phyloP scores from a whole-genome alignment of 495 filamentous ascomycete genomes.

The Hypoxylon fragiforme region DNA sequence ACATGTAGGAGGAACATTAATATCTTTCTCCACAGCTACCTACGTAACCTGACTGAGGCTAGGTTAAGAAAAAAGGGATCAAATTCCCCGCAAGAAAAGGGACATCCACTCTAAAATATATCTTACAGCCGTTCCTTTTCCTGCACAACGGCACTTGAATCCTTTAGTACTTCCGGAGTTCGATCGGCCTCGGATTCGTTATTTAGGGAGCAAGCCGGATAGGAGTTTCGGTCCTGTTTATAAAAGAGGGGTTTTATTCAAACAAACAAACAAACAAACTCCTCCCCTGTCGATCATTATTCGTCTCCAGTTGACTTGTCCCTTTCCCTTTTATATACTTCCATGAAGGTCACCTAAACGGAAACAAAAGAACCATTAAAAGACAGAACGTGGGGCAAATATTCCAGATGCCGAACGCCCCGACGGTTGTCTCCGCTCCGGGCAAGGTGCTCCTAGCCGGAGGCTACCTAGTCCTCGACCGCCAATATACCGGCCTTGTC shows the following conservation, averaged over 20 bases:
- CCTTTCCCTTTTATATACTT: background rate
- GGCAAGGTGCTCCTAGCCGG: constrained; percentile 95
- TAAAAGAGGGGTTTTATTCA: background rate
- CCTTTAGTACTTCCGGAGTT: background rate
- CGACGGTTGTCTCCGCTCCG: constrained; percentile 78
- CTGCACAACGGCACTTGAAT: background rate
- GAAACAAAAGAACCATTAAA: background rate
- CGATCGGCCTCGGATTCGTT: background rate
- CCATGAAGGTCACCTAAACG: background rate
- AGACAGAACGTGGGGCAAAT: constrained; percentile 17
- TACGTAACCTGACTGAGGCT: too few species aligned
- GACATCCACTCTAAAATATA: background rate
- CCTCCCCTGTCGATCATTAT: constrained; percentile 15
- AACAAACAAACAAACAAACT: too few species aligned
- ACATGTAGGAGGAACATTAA: too few species aligned
- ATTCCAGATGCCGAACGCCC: constrained; percentile 31
- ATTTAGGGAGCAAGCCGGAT: too few species aligned
- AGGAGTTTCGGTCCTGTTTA: background rate
- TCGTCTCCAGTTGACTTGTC: constrained; percentile 18
- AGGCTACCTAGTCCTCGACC: constrained; percentile 92
- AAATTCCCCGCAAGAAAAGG: background rate
- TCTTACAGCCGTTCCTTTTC: background rate
- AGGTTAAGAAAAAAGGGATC: background rate
- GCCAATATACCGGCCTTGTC: constrained; percentile 82
- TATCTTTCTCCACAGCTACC: too few species aligned